Conservation (phyloP, 2,329 filamentous ascomycete genomes). For the Arthrobotrys entomopaga region DNA sequence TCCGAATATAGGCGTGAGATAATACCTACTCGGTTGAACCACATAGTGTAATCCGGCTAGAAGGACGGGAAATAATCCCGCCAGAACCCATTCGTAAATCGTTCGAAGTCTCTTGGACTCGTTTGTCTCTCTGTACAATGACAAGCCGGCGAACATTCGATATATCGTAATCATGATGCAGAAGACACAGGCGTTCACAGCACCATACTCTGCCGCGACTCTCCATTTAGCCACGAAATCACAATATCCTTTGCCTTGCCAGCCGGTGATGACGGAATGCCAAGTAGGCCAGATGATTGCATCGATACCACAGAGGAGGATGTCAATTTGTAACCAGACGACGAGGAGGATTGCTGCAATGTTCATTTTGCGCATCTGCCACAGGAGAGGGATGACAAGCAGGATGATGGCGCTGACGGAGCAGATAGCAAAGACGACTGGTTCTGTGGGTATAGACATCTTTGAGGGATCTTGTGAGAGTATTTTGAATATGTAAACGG, state of each 20-base stretch:
- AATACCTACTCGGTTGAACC: slow-evolving; percentile 70
- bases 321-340: slow-evolving; percentile 68
- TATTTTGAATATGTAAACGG: not conserved
- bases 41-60: slow-evolving; percentile 70
- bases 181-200: slow-evolving; percentile 66
- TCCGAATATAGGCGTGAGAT: slow-evolving; percentile 69
- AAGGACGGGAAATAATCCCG: slow-evolving; percentile 68
- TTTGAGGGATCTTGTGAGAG: slow-evolving; percentile 8
- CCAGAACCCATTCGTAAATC: slow-evolving; percentile 68
- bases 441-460: slow-evolving; percentile 31
- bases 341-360: slow-evolving; percentile 70
- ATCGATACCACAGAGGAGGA: slow-evolving; percentile 71
- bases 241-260: slow-evolving; percentile 70
- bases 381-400: slow-evolving; percentile 69
- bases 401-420: slow-evolving; percentile 64
- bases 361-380: slow-evolving; percentile 72
- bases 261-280: slow-evolving; percentile 67
- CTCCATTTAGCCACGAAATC: slow-evolving; percentile 72
- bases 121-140: slow-evolving; percentile 66
- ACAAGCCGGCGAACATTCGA: slow-evolving; percentile 69
- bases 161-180: slow-evolving; percentile 72
- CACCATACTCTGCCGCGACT: slow-evolving; percentile 66
- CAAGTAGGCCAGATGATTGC: slow-evolving; percentile 73
- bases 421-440: slow-evolving; percentile 48
- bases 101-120: slow-evolving; percentile 65